Percentiles rank a stretch among this genome's conserved stretches.
These are phyloP conservation scores for Ophioceras dolichostomum DNA, from an alignment of 2,329 filamentous ascomycete species.

Conservation along the genomic window DNA sequence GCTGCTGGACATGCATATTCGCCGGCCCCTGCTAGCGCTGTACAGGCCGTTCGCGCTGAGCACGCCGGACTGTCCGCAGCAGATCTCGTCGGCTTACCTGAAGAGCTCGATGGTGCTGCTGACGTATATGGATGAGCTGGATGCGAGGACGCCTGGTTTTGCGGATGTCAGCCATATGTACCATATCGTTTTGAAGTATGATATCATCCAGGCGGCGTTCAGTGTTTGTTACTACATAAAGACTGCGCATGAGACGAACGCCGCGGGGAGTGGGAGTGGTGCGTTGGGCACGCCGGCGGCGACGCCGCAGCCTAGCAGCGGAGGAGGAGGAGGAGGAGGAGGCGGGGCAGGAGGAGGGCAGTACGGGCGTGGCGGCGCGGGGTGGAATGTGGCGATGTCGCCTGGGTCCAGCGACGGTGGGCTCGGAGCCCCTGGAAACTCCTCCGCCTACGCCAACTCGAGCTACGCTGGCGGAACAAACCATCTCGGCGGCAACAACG, in stretches of 20 bases:
- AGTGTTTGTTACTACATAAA: conserved; percentile 44
- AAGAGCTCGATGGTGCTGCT: conserved; percentile 43
- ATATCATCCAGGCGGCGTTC: conserved; percentile 41
- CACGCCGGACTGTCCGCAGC: conserved; percentile 33
- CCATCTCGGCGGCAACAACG: no score
- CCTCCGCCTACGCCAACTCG: no score
- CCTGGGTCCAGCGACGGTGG: background rate
- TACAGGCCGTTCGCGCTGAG: conserved; percentile 44
- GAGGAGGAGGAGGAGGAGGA: background rate
- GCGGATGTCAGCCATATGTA: conserved; percentile 38
- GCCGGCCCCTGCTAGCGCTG: conserved; percentile 36
- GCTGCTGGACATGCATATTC: conserved; percentile 40
- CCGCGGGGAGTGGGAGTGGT: background rate
- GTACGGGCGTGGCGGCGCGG: no score
- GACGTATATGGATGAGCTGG: conserved; percentile 40
- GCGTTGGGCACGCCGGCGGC: background rate
- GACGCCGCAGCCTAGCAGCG: background rate
- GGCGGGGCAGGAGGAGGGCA: no score
- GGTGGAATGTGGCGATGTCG: background rate
- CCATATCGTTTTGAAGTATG: conserved; percentile 37
- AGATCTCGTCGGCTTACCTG: conserved; percentile 39
- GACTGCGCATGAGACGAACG: conserved; percentile 13
- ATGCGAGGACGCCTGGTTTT: conserved; percentile 32
- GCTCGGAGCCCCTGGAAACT: background rate
- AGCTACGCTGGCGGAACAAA: no score